A percentile compares a stretch with the other conserved stretches of the same genome.
phyloP scores from a whole-genome alignment of 2,329 filamentous ascomycete genomes.

The Aulographum hederae region DNA sequence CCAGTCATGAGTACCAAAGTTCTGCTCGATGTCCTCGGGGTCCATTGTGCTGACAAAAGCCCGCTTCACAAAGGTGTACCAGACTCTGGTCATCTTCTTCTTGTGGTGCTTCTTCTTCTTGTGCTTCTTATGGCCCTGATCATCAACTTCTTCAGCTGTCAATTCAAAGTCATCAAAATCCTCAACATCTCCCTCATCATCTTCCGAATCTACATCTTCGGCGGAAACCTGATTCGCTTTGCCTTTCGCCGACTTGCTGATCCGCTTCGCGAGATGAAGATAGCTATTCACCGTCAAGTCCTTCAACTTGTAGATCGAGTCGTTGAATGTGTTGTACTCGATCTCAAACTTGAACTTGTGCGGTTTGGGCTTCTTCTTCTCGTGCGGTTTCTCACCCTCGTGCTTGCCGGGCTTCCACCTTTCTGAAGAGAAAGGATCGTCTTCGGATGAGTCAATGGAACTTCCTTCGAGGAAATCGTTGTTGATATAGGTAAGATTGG shows the following conservation, averaged over 20 bases:
- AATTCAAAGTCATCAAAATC: conserved; percentile 8
- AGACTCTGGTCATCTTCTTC: conserved; percentile 29
- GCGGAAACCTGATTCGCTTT: too few species aligned
- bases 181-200: conserved; percentile 11
- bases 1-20: conserved; percentile 11
- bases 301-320: conserved; percentile 53
- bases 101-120: conserved; percentile 34
- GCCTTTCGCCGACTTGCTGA: conserved; percentile 31
- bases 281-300: conserved; percentile 76
- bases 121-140: conserved; percentile 19
- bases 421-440: not conserved
- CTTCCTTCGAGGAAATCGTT: conserved; percentile 33
- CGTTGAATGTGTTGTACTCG: conserved; percentile 71
- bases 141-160: conserved; percentile 9
- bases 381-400: conserved; percentile 23
- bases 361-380: conserved; percentile 34
- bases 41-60: conserved; percentile 64
- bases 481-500: conserved; percentile 84
- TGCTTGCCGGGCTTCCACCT: conserved; percentile 47
- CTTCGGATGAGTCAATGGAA: conserved; percentile 3
- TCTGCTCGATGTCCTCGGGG: conserved; percentile 40
- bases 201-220: too few species aligned
- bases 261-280: conserved; percentile 60
- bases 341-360: conserved; percentile 56
- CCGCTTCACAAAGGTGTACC: conserved; percentile 58